Percentiles rank a stretch among this genome's conserved stretches.
phyloP scores from a whole-genome alignment of 768 basidiomycete genomes.

The Boletus reticuloceps region DNA sequence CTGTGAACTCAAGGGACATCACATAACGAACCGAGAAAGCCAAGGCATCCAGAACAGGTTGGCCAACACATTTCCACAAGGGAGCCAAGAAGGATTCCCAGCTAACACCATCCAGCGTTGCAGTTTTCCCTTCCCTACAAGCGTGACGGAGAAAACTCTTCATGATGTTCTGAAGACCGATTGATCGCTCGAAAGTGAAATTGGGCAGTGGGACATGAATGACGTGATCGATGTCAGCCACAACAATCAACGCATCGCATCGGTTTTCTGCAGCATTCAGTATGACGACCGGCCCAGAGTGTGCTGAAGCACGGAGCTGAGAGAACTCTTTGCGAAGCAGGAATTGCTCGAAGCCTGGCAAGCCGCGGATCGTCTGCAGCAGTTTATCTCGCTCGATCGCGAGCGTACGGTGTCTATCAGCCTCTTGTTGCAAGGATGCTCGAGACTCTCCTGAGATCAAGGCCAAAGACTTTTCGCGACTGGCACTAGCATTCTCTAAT shows the following conservation, averaged over 20 bases:
- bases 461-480: not conserved
- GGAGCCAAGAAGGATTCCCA: not conserved
- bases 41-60: slow-evolving; percentile 4
- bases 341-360: slow-evolving; percentile 5
- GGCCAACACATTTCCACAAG: slow-evolving; percentile 3
- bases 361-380: not conserved
- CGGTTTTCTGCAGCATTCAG: slow-evolving; percentile 5
- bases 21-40: not conserved
- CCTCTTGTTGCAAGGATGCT: slow-evolving; percentile 1
- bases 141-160: not conserved
- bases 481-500: not conserved
- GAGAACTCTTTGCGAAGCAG: not conserved
- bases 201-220: slow-evolving; percentile 4
- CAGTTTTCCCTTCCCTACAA: not conserved
- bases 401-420: not conserved
- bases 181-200: not conserved
- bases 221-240: not conserved
- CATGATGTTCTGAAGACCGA: not conserved
- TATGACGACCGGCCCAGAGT: not conserved
- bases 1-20: not conserved
- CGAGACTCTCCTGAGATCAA: not conserved
- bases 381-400: slow-evolving; percentile 3
- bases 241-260: slow-evolving; percentile 30
- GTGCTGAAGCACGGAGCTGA: not conserved
- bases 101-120: not conserved